Evolutionary conservation across 2,329 filamentous ascomycete species (phyloP), one percentile per base, ranked within the genome.

Genomic region (Penicillium olsonii): DNA sequence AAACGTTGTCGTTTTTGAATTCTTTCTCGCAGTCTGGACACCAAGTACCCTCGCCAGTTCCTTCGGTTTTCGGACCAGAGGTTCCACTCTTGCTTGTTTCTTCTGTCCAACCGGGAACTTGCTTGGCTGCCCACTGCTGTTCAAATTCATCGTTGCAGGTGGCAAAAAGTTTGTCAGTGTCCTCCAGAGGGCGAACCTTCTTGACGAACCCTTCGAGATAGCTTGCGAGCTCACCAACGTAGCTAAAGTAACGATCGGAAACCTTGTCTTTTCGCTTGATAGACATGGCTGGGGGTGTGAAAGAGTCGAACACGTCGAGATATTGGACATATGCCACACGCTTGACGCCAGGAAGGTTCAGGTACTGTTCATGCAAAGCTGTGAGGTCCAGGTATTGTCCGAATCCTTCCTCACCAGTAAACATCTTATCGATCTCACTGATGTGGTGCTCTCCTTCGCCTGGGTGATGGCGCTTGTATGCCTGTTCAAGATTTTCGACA

Each of bases 1-100:
- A 96, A 40, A 96, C 90, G 54, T 96, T 96, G 58, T 94, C 85
- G 64, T 96, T 97, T 64, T 89, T 91, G 75, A 97, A 99, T 52
- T 92, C 90, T 73, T 92, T 96, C 66, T 94, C 87, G 68, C 94
- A 99, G 55, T 92, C 91, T 5, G 87, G 80, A 64, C 94, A 99
- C 88, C 89, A 97, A 14, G 91, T 81, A 0, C 87, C 89, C 44
- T 90, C 86, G 1, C 79, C 80, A 63, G 78, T 64, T 65, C 80
- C 78, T 65, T 83, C 76, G 7, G 79, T 81, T 43, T 72, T 72
- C 3, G 74, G 74, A 5, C 62, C 73, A 20, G 71, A 60, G 2
- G 73, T 54, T 0, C 72, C 75, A 31, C 72, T 72, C 14, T 72
- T 47, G 51, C 53, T 24, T 65, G 65, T 45, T 38, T 89, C 84